Evolutionary conservation across 2,329 filamentous ascomycete species (phyloP), one percentile per base, ranked within the genome.

Genomic region (Onygena corvina): DNA sequence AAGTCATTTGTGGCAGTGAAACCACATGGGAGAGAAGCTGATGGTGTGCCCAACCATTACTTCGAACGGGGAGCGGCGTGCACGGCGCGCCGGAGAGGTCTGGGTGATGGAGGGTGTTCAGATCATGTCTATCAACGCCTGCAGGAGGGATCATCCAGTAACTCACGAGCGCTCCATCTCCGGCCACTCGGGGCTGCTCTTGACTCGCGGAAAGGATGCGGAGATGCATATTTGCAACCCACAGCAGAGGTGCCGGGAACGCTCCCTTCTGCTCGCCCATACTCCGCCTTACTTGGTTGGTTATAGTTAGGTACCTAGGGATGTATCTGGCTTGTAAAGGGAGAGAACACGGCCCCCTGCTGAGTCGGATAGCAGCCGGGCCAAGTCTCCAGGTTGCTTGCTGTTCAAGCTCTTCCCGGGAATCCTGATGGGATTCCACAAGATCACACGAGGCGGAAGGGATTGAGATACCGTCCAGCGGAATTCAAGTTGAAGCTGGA

Each of bases 1-100:
- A 27, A 25, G 20, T 42, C 12, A 42, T 23, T 29, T 33, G 42
- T 30, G 42, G 27, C 42, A 20, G 42, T 46, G 42, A 46, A 33
- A 30, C 42, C 42, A 46, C 42, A 46, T 46, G 42, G 42, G 30
- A n/a, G 30, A 46, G 33, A 33, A 16, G 27, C 25, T 33, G 23
- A 20, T 31, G 42, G 30, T 46, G 42, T 46, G 42, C 42, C 42
- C 42, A 46, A 46, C 30, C 18, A 23, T 42, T n/a, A n/a, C n/a
- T 42, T 42, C 27, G 21, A 25, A n/a, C 23, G 25, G 11, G 21
- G 21, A 23, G 36, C 20, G 12, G 21, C 36, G 12, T 29, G 38
- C 38, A 35, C 27, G n/a, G n/a, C 29, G 29, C 29, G 29, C 3
- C 9, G 29, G 29, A 31, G 8, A 11, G 3, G 29, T 12, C 20